phyloP scores from a whole-genome alignment of 176 grass and related monocot genomes.

The Cenchrus americanus region DNA sequence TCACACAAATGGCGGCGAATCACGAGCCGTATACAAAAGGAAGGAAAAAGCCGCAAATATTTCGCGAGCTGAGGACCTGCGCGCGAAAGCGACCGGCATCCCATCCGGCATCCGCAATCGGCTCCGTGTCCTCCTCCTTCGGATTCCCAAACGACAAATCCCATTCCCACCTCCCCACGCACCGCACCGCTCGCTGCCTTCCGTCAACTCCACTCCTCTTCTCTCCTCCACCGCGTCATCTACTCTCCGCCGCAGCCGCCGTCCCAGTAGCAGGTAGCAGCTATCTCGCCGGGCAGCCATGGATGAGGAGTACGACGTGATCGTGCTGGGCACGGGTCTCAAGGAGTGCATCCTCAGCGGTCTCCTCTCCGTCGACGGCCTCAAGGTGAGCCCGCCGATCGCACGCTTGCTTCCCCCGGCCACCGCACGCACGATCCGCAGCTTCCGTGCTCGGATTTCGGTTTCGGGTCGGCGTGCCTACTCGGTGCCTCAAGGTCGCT shows the following conservation, averaged over 20 bases:
- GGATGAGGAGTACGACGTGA: constrained; percentile 98
- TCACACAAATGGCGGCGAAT: neutral
- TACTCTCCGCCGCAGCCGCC: neutral
- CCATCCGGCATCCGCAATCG: constrained; percentile 33
- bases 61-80: neutral
- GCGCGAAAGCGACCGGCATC: constrained; percentile 32
- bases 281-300: constrained; percentile 41
- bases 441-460: constrained; percentile 19
- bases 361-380: constrained; percentile 95
- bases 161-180: neutral
- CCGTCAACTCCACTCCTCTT: constrained; percentile 47
- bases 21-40: neutral
- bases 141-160: constrained; percentile 22
- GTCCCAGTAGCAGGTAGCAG: neutral
- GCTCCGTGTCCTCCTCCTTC: neutral
- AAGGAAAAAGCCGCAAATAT: neutral
- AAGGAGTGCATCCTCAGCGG: constrained; percentile 99
- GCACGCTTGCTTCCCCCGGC: neutral
- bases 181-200: constrained; percentile 29
- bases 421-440: constrained; percentile 12
- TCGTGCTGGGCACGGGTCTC: constrained; percentile 94
- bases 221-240: constrained; percentile 1
- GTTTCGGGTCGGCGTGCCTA: neutral
- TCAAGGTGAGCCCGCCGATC: constrained; percentile 62
- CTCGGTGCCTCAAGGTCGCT: neutral